Evolutionary conservation across 768 basidiomycete species (phyloP), one percentile per base, ranked within the genome.

Genomic region (Dacryopinax spathularia): DNA sequence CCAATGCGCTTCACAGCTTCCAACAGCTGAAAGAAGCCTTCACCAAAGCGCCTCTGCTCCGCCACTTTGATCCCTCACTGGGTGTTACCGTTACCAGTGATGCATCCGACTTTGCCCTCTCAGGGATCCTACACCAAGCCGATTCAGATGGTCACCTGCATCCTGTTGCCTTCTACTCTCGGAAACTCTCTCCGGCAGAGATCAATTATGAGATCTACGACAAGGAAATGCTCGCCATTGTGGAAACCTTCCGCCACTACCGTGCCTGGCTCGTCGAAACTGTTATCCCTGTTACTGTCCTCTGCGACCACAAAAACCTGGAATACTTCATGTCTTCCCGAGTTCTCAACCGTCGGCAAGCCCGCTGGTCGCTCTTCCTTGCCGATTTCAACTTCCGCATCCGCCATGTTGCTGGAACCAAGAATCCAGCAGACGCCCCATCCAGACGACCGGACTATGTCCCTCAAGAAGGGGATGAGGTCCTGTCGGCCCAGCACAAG

Each of bases 131-230:
- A 1, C 66, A 64, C 1, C 72, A 72, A 61, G 22, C 35, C 6
- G 60, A 62, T 56, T 12, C 27, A 7, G 60, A 64, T 34, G 48
- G 41, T 1, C 9, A 62, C 1, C 25, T 60, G 1, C 67, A 67
- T 27, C 71, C 71, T 13, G 56, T 71, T 31, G 66, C 63, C 16
- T 71, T 65, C 63, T 36, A 61, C 61, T 64, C 63, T 6, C 70
- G 73, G 4, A 66, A 70, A 5, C 62, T 79, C 0, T 64, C 22
- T 27, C 59, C 69, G 0, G 69, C 76, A 0, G 76, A 84, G 66
- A 31, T 69, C 1, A 83, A 82, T 67, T 82, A 83, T 65, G 71
- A 79, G 16, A 76, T 79, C 20, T 74, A 81, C 63, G 76, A 84
- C 64, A 78, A 79, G 66, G 81, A 83, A 70, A 68, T 82, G 16